A percentile compares a stretch with the other conserved stretches of the same genome.
These are phyloP conservation scores for Moesziomyces parantarcticus DNA, from an alignment of 1,284 basidiomycete species.

Conservation along the genomic window DNA sequence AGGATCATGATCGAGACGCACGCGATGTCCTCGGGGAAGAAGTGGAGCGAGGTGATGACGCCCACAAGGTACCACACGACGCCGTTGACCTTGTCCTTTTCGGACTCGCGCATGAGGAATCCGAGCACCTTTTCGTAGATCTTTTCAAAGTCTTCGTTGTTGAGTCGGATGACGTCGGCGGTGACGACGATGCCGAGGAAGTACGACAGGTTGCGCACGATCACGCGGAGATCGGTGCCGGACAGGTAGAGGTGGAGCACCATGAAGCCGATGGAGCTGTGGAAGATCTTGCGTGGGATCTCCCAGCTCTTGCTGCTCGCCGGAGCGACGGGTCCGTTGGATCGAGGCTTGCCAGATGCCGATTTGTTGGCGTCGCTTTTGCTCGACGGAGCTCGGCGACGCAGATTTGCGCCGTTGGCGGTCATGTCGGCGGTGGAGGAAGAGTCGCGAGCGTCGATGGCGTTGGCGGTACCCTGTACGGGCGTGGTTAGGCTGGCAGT, in stretches of 20 bases:
- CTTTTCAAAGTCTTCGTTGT: conserved; percentile 76
- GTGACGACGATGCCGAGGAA: conserved; percentile 79
- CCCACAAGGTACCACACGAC: conserved; percentile 96
- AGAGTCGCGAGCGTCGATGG: not conserved
- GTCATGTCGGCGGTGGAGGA: conserved; percentile 6
- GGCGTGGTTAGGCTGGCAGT: conserved; percentile 19
- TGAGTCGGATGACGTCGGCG: conserved; percentile 82
- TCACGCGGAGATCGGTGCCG: conserved; percentile 70
- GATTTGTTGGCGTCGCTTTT: conserved; percentile 16
- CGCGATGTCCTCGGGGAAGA: conserved; percentile 69
- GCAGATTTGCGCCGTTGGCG: conserved; percentile 12
- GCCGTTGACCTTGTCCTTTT: conserved; percentile 76
- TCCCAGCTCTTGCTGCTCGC: conserved; percentile 71
- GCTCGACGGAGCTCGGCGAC: conserved; percentile 23
- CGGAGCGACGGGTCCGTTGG: conserved; percentile 11
- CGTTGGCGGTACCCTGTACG: conserved; percentile 8
- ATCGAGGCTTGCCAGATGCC: conserved; percentile 10
- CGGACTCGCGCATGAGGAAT: conserved; percentile 91
- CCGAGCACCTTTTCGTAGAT: conserved; percentile 83
- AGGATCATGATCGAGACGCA: conserved; percentile 71
- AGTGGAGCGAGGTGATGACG: conserved; percentile 81
- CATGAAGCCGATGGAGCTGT: conserved; percentile 90
- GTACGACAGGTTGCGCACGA: conserved; percentile 76
- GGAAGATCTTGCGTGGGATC: conserved; percentile 88
- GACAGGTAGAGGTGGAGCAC: conserved; percentile 78